phyloP scores from a whole-genome alignment of 2,329 filamentous ascomycete genomes.

The Thielaviopsis punctulata region DNA sequence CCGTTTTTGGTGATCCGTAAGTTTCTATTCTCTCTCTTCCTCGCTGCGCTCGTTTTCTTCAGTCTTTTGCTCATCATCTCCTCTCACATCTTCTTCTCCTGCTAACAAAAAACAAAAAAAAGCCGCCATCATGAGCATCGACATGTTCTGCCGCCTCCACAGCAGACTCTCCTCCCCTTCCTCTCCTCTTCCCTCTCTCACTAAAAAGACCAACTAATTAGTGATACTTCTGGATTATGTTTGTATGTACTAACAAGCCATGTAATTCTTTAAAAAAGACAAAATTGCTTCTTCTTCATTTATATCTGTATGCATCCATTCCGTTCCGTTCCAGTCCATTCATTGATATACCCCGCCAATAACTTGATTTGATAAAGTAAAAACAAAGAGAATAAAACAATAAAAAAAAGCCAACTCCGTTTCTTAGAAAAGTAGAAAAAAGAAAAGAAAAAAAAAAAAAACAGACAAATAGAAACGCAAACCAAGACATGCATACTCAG shows the following conservation, averaged over 20 bases:
- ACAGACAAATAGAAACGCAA: not conserved
- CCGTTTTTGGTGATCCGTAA: conserved; percentile 36
- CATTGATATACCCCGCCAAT: not conserved
- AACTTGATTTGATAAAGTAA: not conserved
- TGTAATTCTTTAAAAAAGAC: not conserved
- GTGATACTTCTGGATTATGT: not conserved
- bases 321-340: not conserved
- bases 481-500: not conserved
- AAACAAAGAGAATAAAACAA: not conserved
- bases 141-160: conserved; percentile 37
- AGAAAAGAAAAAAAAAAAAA: not conserved
- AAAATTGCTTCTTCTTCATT: not conserved
- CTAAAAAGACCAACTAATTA: conserved; percentile 9
- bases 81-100: no score
- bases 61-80: conserved; percentile 2
- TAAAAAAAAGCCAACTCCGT: not conserved
- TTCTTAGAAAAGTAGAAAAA: conserved; percentile 1
- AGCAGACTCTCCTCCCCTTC: conserved; percentile 21
- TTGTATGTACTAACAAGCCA: not conserved
- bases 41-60: not conserved
- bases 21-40: no score
- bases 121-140: conserved; percentile 33
- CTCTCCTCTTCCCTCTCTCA: conserved; percentile 12
- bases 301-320: not conserved
- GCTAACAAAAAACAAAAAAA: not conserved